Percentiles rank a stretch among this genome's conserved stretches.
phyloP scores from a whole-genome alignment of 2,329 filamentous ascomycete species.

The Clonostachys chloroleuca region DNA sequence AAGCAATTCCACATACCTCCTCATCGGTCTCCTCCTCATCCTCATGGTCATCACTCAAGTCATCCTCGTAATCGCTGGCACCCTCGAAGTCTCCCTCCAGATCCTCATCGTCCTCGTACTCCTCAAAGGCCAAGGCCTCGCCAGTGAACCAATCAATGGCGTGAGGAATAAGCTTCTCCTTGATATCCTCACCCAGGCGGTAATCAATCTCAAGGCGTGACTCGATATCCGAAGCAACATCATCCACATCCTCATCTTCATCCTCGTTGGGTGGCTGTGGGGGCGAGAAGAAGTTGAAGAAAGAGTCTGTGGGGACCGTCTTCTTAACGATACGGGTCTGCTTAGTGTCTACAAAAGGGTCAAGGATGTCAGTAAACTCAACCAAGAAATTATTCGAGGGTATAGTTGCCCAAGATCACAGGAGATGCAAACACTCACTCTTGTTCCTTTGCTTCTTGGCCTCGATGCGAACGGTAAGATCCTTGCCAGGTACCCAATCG shows the following conservation, averaged over 20 bases:
- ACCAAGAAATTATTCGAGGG: background rate
- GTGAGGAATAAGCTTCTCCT: slow-evolving; percentile 98
- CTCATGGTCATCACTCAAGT: slow-evolving; percentile 78
- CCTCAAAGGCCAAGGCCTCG: slow-evolving; percentile 94
- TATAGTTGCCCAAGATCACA: background rate
- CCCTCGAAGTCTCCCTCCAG: slow-evolving; percentile 82
- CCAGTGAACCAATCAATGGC: slow-evolving; percentile 99
- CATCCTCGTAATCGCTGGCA: slow-evolving; percentile 89
- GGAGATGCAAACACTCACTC: slow-evolving; percentile 57
- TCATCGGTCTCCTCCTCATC: slow-evolving; percentile 82
- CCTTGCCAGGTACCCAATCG: slow-evolving; percentile 90
- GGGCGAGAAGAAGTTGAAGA: slow-evolving; percentile 98
- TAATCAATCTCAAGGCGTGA: slow-evolving; percentile 98
- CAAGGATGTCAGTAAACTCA: background rate
- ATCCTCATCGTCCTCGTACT: slow-evolving; percentile 77
- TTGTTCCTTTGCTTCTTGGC: slow-evolving; percentile 99
- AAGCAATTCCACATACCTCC: slow-evolving; percentile 47
- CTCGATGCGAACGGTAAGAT: slow-evolving; percentile 90
- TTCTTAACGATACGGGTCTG: slow-evolving; percentile 99
- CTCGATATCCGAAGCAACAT: slow-evolving; percentile 86
- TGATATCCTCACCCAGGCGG: slow-evolving; percentile 98
- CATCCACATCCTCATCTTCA: slow-evolving; percentile 64
- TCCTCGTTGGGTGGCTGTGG: slow-evolving; percentile 79
- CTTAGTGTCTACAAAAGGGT: slow-evolving; percentile 73
- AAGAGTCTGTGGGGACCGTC: slow-evolving; percentile 96